These are phyloP conservation scores for Citeromyces siamensis DNA, from an alignment of 1,139 yeast genomes.

Conservation along the genomic window DNA sequence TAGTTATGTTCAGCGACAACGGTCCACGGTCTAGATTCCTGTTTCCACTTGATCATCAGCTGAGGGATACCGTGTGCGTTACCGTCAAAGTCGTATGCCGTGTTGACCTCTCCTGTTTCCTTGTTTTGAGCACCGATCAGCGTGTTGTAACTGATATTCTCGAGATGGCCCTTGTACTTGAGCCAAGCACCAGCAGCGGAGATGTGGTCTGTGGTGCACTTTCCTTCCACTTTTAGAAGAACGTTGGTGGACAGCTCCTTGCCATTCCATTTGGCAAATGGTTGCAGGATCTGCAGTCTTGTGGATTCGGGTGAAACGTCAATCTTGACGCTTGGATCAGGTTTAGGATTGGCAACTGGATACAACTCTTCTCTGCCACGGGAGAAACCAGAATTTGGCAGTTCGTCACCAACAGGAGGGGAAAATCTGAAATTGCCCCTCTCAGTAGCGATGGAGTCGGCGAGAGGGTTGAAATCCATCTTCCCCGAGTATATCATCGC, in stretches of 20 bases:
- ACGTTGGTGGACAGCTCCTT: slow-evolving; percentile 69
- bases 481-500: slow-evolving; percentile 94
- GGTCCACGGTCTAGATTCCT: slow-evolving; percentile 76
- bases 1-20: slow-evolving; percentile 96
- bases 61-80: slow-evolving; percentile 78
- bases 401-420: slow-evolving; percentile 79
- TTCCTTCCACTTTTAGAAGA: slow-evolving; percentile 86
- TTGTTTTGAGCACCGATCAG: slow-evolving; percentile 94
- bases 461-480: slow-evolving; percentile 78
- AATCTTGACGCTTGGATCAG: slow-evolving; percentile 57
- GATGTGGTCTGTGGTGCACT: slow-evolving; percentile 97
- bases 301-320: slow-evolving; percentile 70
- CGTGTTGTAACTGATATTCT: slow-evolving; percentile 90
- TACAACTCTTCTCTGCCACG: slow-evolving; percentile 75
- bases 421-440: slow-evolving; percentile 69
- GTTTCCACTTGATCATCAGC: slow-evolving; percentile 91
- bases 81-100: slow-evolving; percentile 82
- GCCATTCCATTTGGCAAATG: slow-evolving; percentile 80
- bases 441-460: slow-evolving; percentile 54
- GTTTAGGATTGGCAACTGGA: slow-evolving; percentile 71
- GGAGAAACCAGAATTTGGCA: slow-evolving; percentile 72
- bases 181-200: slow-evolving; percentile 99
- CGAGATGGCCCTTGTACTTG: slow-evolving; percentile 95
- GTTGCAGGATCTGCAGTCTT: slow-evolving; percentile 76
- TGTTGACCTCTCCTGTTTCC: slow-evolving; percentile 93